Evolutionary conservation across 371 early-diverging fungal genomes (phyloP).

Genomic region (Funneliformis caledonium): DNA sequence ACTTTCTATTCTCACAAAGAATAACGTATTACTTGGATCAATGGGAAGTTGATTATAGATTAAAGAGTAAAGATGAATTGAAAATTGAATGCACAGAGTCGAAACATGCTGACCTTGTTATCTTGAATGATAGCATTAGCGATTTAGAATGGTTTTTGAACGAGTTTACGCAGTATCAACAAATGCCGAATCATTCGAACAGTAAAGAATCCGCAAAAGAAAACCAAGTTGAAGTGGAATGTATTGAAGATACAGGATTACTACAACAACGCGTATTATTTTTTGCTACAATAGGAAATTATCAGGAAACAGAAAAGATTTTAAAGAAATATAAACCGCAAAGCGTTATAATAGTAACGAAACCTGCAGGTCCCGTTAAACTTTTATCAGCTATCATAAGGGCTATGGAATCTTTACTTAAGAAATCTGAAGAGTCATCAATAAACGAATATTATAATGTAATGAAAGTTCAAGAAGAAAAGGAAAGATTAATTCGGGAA

Average conservation of each 20-base stretch:
- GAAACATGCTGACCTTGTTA: not conserved
- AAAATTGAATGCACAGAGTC: not conserved
- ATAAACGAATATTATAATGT: not conserved
- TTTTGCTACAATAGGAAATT: not conserved
- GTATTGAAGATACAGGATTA: not conserved
- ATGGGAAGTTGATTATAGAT: not conserved
- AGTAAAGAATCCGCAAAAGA: not conserved
- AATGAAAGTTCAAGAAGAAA: not conserved
- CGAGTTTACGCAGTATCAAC: not conserved
- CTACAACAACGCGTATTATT: not conserved
- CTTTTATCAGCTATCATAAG: slow-evolving; percentile 6
- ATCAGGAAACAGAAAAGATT: not conserved
- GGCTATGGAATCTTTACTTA: not conserved
- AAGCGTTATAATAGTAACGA: not conserved
- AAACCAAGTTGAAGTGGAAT: not conserved
- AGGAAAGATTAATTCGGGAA: not conserved
- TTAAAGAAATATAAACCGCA: not conserved
- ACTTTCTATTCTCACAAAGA: not conserved
- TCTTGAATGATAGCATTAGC: slow-evolving; percentile 6
- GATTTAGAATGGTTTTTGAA: slow-evolving; percentile 10
- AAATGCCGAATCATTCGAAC: not conserved
- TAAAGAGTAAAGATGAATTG: not conserved
- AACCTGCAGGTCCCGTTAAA: slow-evolving; percentile 12
- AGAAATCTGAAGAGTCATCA: not conserved
- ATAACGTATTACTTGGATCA: not conserved